Evolutionary conservation across 2,329 filamentous ascomycete species (phyloP).

Genomic region (Dactylonectria macrodidyma): DNA sequence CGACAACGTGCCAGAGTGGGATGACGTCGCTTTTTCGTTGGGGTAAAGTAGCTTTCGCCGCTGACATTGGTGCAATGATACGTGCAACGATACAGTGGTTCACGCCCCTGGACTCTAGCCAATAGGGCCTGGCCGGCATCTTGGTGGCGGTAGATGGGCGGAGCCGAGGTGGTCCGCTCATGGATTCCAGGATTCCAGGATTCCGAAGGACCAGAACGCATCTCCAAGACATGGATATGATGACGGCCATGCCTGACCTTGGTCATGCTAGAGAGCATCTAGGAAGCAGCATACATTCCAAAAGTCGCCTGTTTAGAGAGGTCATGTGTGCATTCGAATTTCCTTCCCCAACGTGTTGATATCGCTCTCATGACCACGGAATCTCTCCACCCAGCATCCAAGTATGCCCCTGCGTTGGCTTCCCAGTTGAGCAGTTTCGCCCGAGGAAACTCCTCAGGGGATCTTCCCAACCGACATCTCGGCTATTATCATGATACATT

Average conservation of each 20-base stretch:
- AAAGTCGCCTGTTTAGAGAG: background rate
- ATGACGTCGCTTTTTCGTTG: conserved; percentile 52
- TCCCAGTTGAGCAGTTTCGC: conserved; percentile 21
- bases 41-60: conserved; percentile 39
- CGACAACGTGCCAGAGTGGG: conserved; percentile 37
- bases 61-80: conserved; percentile 11
- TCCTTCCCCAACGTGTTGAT: conserved; percentile 3
- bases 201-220: conserved; percentile 8
- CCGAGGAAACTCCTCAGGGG: conserved; percentile 14
- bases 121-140: conserved; percentile 20
- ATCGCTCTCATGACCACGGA: conserved; percentile 16
- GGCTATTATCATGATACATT: conserved; percentile 27
- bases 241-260: background rate
- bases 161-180: conserved; percentile 19
- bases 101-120: conserved; percentile 21
- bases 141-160: conserved; percentile 22
- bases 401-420: conserved; percentile 11
- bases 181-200: conserved; percentile 19
- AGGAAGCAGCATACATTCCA: background rate
- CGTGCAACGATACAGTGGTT: conserved; percentile 13
- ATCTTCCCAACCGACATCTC: conserved; percentile 21
- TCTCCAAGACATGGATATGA: background rate
- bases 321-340: conserved; percentile 5
- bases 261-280: background rate
- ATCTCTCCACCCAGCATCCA: conserved; percentile 7